Percentiles rank a stretch among this genome's conserved stretches.
These are phyloP conservation scores for Coemansia sp. DNA, from an alignment of 192 early-diverging fungal species.

Conservation along the genomic window DNA sequence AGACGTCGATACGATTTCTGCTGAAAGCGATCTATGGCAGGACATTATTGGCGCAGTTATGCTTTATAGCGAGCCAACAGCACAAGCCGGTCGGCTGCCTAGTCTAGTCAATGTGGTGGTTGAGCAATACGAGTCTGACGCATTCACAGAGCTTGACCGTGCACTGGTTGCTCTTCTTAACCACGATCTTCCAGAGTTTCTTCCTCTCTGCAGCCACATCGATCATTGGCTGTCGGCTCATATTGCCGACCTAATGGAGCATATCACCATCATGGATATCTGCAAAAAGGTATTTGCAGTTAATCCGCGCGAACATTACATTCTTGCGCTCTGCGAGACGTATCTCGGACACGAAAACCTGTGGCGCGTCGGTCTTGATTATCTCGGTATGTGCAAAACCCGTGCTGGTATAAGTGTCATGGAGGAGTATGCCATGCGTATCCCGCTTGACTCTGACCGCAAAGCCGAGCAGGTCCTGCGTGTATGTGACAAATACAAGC, in stretches of 20 bases:
- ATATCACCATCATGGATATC: conserved; percentile 56
- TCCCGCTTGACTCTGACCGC: conserved; percentile 57
- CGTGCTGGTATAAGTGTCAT: conserved; percentile 9
- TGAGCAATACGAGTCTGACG: conserved; percentile 34
- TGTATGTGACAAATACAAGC: conserved; percentile 50
- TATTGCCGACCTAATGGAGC: conserved; percentile 60
- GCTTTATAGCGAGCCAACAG: conserved; percentile 58
- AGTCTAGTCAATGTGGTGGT: conserved; percentile 9
- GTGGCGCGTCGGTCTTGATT: conserved; percentile 61
- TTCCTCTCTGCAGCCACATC: conserved; percentile 45
- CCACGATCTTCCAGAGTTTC: conserved; percentile 54
- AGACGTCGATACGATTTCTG: conserved; percentile 42
- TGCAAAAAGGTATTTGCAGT: conserved; percentile 34
- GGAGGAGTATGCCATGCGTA: conserved; percentile 45
- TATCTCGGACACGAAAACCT: conserved; percentile 44
- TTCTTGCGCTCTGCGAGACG: conserved; percentile 33
- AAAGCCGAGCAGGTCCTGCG: conserved; percentile 59
- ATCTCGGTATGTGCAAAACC: conserved; percentile 36
- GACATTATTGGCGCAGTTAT: conserved; percentile 58
- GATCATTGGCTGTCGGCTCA: conserved; percentile 68
- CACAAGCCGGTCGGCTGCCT: conserved; percentile 35
- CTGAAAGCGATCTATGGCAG: conserved; percentile 51
- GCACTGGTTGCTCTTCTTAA: conserved; percentile 40
- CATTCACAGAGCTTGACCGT: conserved; percentile 39
- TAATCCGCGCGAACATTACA: conserved; percentile 44